Evolutionary conservation across 1,284 basidiomycete species (phyloP).

Genomic region (Fistulina hepatica): DNA sequence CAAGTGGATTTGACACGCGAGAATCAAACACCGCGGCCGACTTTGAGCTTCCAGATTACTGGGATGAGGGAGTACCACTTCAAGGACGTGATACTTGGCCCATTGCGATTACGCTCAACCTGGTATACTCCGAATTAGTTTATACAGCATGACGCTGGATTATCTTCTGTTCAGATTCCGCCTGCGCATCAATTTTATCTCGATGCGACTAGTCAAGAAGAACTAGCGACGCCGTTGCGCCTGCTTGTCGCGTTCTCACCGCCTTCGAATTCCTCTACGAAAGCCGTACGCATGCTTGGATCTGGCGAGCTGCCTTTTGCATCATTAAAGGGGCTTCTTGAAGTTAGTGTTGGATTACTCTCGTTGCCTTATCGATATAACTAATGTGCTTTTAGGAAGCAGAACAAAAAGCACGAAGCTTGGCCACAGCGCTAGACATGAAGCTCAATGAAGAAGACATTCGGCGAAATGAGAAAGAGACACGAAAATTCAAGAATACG

Average conservation of each 20-base stretch:
- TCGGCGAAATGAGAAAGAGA: constrained; percentile 11
- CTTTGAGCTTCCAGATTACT: constrained; percentile 74
- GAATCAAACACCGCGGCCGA: constrained; percentile 41
- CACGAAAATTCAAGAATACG: not conserved
- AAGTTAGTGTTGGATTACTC: constrained; percentile 27
- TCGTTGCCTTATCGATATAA: not conserved
- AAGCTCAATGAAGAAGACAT: constrained; percentile 13
- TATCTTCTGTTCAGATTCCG: constrained; percentile 33
- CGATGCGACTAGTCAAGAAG: constrained; percentile 59
- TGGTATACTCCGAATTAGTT: constrained; percentile 35
- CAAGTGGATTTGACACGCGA: constrained; percentile 52
- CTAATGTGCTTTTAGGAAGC: constrained; percentile 6
- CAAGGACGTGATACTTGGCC: constrained; percentile 55
- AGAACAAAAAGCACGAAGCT: constrained; percentile 11
- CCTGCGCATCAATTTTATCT: constrained; percentile 30
- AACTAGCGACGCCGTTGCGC: constrained; percentile 45
- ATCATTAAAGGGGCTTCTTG: constrained; percentile 38
- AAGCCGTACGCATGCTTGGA: constrained; percentile 53
- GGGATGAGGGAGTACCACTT: constrained; percentile 69
- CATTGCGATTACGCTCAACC: constrained; percentile 61
- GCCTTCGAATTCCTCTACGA: constrained; percentile 30
- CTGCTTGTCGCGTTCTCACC: constrained; percentile 47
- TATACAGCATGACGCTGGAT: constrained; percentile 24
- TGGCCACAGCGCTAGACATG: constrained; percentile 11
- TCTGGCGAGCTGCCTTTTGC: constrained; percentile 37